These are phyloP conservation scores for Noccaea bulbosa DNA, from an alignment of 345 rosid species.

Conservation along the genomic window DNA sequence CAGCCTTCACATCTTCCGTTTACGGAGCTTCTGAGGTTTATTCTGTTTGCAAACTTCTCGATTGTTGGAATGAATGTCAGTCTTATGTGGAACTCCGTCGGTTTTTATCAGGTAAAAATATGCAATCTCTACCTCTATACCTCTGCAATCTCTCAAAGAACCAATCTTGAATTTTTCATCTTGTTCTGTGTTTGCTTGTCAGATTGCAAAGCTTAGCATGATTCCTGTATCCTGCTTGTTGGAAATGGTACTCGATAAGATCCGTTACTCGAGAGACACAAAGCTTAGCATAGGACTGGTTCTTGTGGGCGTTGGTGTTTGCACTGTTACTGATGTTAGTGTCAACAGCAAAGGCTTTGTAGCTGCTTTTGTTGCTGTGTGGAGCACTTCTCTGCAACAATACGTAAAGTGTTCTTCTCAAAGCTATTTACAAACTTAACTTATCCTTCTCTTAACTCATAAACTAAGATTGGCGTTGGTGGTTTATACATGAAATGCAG, in stretches of 20 bases:
- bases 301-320: conserved; percentile 94
- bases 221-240: conserved; percentile 95
- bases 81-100: conserved; percentile 98
- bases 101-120: conserved; percentile 83
- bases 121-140: not conserved
- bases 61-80: conserved; percentile 99
- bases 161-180: conserved; percentile 35
- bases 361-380: conserved; percentile 89
- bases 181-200: conserved; percentile 32
- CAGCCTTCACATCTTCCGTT: conserved; percentile 92
- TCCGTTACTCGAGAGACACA: conserved; percentile 92
- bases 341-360: conserved; percentile 83
- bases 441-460: not conserved
- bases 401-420: conserved; percentile 63
- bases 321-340: conserved; percentile 95
- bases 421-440: not conserved
- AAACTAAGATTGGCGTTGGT: not conserved
- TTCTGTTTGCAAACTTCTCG: conserved; percentile 86
- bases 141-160: not conserved
- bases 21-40: conserved; percentile 76
- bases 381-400: conserved; percentile 98
- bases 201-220: conserved; percentile 98
- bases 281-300: conserved; percentile 89
- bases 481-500: conserved; percentile 53
- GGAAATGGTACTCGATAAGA: conserved; percentile 89